Evolutionary conservation across 2,329 filamentous ascomycete species (phyloP), one percentile per base, ranked within the genome.

Genomic region (Parascedosporium putredinis): DNA sequence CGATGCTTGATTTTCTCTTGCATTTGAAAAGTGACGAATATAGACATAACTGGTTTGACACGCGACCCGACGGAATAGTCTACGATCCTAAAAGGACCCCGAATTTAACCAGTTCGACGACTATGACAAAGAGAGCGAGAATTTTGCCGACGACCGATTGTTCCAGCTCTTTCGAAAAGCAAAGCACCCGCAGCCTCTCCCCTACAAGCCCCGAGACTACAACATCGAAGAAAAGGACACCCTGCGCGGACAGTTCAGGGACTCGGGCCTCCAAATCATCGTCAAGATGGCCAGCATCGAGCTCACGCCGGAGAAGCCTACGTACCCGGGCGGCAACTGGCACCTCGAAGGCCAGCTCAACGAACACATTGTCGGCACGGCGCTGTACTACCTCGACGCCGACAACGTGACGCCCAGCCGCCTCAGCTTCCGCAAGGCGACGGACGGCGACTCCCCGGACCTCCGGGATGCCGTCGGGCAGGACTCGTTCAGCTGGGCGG

Each of bases 211-310:
- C 4, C 55, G 59, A 20, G 57, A 58, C 9, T 58, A 54, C 51
- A 40, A 34, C 29, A 51, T 22, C 48, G 31, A 18, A 22, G 12
- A 22, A 16, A n/a, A 56, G 8, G 50, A 38, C n/a, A 46, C 44
- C 3, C 53, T 63, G n/a, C 36, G 54, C 9, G 47, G 59, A 6
- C 52, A 50, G 23, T 63, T 62, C 51, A 54, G 59, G 7, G 56
- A 67, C 1, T 59, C 61, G 5, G 72, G 74, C 2, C 57, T 84
- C 3, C 81, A 86, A 55, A 61, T 85, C 31, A 79, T 85, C 46
- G 72, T 83, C 27, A 83, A 84, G 57, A 66, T 86, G 54, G 71
- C 77, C 1, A 74, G 70, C 31, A 75, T 83, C 47, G 68, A 81
- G 38, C 66, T 84, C n/a, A 74, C 68, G 0, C 76, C 77, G 0